These are phyloP conservation scores for Trametes cingulata DNA, from an alignment of 768 basidiomycete genomes.

Conservation along the genomic window DNA sequence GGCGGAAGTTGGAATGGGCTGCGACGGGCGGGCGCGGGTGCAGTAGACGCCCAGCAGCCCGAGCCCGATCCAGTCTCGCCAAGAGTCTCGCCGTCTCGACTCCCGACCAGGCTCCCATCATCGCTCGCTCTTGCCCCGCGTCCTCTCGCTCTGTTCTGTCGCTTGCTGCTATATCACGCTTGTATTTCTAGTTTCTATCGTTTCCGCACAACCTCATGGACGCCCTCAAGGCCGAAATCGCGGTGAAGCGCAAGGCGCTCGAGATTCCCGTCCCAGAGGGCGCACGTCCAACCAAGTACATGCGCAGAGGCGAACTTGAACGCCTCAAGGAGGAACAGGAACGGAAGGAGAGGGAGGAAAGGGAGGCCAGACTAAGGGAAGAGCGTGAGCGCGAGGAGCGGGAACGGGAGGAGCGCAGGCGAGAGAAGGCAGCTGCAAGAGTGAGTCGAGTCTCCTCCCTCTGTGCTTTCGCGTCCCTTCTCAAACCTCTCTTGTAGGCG, in stretches of 20 bases:
- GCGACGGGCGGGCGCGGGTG: too few species aligned
- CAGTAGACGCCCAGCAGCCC: too few species aligned
- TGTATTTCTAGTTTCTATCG: neutral
- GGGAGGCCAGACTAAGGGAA: constrained; percentile 28
- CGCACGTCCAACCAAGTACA: constrained; percentile 76
- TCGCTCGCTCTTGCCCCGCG: neutral
- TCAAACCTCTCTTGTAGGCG: constrained; percentile 12
- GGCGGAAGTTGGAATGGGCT: neutral
- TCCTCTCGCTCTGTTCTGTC: neutral
- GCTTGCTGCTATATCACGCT: neutral
- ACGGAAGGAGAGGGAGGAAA: constrained; percentile 41
- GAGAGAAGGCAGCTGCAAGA: constrained; percentile 32
- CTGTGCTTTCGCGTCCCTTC: neutral
- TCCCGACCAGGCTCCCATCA: neutral
- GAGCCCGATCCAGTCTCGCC: neutral
- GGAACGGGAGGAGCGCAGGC: constrained; percentile 31
- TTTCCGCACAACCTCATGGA: constrained; percentile 59
- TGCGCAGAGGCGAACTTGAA: constrained; percentile 90
- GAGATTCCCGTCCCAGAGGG: constrained; percentile 38
- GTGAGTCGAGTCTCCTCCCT: constrained; percentile 40
- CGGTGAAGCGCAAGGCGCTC: constrained; percentile 79
- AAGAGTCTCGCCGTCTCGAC: neutral
- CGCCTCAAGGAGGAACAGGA: constrained; percentile 54
- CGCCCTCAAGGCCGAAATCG: constrained; percentile 86
- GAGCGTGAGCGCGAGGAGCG: constrained; percentile 23